phyloP scores from a whole-genome alignment of 2,329 filamentous ascomycete genomes.

The Mycosphaerella sp. region DNA sequence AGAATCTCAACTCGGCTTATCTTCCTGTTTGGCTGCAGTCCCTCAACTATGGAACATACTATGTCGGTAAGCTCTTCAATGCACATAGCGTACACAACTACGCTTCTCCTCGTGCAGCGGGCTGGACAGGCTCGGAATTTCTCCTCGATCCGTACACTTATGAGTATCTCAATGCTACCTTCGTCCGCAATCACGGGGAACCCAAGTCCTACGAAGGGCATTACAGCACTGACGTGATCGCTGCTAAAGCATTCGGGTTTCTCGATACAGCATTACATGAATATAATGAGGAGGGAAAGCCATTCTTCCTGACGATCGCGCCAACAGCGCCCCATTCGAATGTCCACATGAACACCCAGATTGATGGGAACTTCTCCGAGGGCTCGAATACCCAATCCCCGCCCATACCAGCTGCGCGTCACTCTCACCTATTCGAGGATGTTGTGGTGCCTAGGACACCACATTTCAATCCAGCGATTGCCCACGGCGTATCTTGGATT shows the following conservation, averaged over 20 bases:
- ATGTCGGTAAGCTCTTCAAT: constrained; percentile 68
- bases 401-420: constrained; percentile 55
- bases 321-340: constrained; percentile 63
- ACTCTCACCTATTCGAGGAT: constrained; percentile 56
- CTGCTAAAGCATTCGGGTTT: constrained; percentile 54
- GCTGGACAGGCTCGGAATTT: constrained; percentile 52
- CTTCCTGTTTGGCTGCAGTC: constrained; percentile 65
- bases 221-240: constrained; percentile 55
- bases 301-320: constrained; percentile 63
- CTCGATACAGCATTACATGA: constrained; percentile 54
- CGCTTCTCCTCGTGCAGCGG: constrained; percentile 50
- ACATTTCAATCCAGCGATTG: constrained; percentile 57
- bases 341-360: constrained; percentile 33
- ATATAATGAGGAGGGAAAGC: constrained; percentile 34
- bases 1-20: constrained; percentile 62
- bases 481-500: constrained; percentile 46
- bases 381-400: constrained; percentile 34
- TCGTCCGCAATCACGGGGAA: constrained; percentile 53
- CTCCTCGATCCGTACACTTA: constrained; percentile 59
- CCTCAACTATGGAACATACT: constrained; percentile 65
- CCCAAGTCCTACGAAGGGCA: constrained; percentile 52
- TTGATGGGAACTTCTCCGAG: constrained; percentile 32
- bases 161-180: constrained; percentile 59
- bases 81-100: constrained; percentile 57
- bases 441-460: constrained; percentile 55